Base-by-base conservation (phyloP, 139 green algal genomes). In the Haematococcus sp. region DNA sequence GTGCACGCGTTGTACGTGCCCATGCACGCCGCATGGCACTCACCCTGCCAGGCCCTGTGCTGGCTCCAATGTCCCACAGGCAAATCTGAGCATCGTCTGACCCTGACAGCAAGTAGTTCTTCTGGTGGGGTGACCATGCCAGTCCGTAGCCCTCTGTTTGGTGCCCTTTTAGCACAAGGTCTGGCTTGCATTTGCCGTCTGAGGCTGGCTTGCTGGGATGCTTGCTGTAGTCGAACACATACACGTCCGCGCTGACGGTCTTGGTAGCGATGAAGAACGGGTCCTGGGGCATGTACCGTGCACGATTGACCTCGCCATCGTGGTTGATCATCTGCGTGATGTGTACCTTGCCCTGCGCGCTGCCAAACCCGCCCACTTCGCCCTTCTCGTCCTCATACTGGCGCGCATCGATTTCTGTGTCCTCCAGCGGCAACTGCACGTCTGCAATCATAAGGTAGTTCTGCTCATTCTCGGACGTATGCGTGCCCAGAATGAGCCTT, bases 381-480 rank as follows among this genome's bases (percentile, higher is more conserved):
- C 82, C 79, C 1, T 81, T 74, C 81, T 98, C 94, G 59, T 98
- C 92, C 71, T 98, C 92, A 67, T 97, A 97, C 43, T 86, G 71
- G 0, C 74, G 49, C 13, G 74, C 76, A 52, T 87, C 88, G 9
- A 91, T 76, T 79, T 99, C 96, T 3, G 88, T 87, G 69, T 99
- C 95, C 73, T 97, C 93, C 54, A 96, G 75, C 1, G 96, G 96
- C 63, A 99, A 86, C 68, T 86, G 77, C 59, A 98, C 92, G 83
- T 98, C 94, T 15, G 91, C 96, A 1, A 96, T 90, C 90, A 98
- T 97, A 2, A 99, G 83, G 81, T 98, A 97, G 86, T 99, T 99
- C 78, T 99, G 96, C 85, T 99, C 95, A 27, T 91, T 88, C 67
- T 99, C 96, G 3, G 84, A 94, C 1, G 96, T 99, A 88, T 99